These are phyloP conservation scores for Helicostylum pulchrum DNA, from an alignment of 192 early-diverging fungal species.

Conservation along the genomic window DNA sequence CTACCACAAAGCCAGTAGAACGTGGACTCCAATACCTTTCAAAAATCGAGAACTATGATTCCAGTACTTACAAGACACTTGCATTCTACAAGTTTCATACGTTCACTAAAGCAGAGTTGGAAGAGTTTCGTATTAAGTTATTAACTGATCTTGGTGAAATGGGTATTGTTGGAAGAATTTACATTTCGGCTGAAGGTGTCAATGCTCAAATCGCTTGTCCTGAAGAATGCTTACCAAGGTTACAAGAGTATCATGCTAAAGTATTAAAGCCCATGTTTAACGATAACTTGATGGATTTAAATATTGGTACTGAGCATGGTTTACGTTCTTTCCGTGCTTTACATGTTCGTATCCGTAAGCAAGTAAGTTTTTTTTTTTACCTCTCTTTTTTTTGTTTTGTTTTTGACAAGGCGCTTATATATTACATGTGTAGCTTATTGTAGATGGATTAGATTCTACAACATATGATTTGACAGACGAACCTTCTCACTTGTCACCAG, in stretches of 20 bases:
- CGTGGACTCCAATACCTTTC: neutral
- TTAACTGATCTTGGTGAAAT: constrained; percentile 41
- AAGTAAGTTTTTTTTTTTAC: constrained; percentile 35
- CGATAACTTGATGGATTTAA: constrained; percentile 50
- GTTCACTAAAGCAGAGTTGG: constrained; percentile 27
- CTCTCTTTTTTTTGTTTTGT: neutral
- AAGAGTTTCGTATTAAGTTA: constrained; percentile 38
- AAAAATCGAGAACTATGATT: constrained; percentile 5
- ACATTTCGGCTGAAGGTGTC: constrained; percentile 70
- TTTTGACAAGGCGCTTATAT: neutral
- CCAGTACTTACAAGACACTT: constrained; percentile 37
- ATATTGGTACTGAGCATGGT: constrained; percentile 61
- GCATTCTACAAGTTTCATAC: constrained; percentile 56
- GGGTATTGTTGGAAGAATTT: constrained; percentile 70
- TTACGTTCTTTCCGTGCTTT: constrained; percentile 57
- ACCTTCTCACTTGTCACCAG: constrained; percentile 64
- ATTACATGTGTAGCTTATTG: constrained; percentile 46
- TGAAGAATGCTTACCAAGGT: constrained; percentile 36
- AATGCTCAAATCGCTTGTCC: constrained; percentile 80
- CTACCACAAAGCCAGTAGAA: too few relatives aligned
- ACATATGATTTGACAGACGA: constrained; percentile 56
- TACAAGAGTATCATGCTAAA: constrained; percentile 54
- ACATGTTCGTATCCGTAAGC: constrained; percentile 63
- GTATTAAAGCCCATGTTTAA: constrained; percentile 30
- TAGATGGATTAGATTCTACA: constrained; percentile 48